Base-by-base conservation (phyloP, 345 rosid species). In the Microcos paniculata region DNA sequence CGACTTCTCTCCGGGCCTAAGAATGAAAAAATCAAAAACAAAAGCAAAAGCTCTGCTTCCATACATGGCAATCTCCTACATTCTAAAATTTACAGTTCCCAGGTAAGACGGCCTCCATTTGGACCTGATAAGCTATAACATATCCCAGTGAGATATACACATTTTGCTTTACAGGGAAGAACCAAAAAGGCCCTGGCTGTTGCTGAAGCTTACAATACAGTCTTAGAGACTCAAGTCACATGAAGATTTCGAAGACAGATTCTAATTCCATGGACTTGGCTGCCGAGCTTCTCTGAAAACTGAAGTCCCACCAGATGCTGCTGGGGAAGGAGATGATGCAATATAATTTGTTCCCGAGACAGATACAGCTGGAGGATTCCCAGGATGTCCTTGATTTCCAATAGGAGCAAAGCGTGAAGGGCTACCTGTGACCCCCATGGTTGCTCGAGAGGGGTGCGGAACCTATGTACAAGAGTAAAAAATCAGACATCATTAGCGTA, bases 261-360 rank as follows among this genome's bases (percentile, higher is more conserved):
- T 75, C 87, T 85, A 89, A 83, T 83, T 91, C 96, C 93, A 93
- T 31, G 98, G 98, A 78, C 94, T 91, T 55, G 90, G 97, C 68
- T 88, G 90, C 62, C 92, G 79, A 46, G 92, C 75, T 71, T 91
- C 98, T 80, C 90, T 84, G 80, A 88, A 93, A 52, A 89, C 91
- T 30, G 93, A 91, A 71, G 96, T 95, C 71, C 99, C 92, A 49
- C 98, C 98, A 46, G 94, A 93, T 75, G 97, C 96, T 71, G 90
- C 98, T 18, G 99, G 98, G 21, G 96, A 95, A 69, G 99, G 98
- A 31, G 98, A 90, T 58, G 96, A 95, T 33, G 91, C 87, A 12
- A 89, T 31, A 65, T 90, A 91, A 83, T 87, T 93, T 82, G 93
- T 91, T 75, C 98, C 99, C 4, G 98, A 89, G 5, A 87, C 85